Percentiles rank a stretch among this genome's conserved stretches.
These are phyloP conservation scores for Coemansia sp. DNA, from an alignment of 192 early-diverging fungal species.

Conservation along the genomic window DNA sequence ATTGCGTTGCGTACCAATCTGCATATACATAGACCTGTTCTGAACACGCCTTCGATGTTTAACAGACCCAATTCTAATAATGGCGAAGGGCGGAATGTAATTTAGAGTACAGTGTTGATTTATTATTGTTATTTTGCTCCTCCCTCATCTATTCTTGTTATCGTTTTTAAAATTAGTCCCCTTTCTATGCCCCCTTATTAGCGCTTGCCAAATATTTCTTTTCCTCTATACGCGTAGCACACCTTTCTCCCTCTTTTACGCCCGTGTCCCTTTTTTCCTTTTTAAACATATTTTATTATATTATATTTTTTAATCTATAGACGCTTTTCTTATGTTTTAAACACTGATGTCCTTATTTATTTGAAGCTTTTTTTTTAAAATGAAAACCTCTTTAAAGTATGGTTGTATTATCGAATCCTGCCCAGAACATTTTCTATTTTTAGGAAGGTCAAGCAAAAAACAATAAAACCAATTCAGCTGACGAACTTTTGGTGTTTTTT, in stretches of 20 bases:
- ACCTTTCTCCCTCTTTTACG: background rate
- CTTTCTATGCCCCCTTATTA: too few relatives aligned
- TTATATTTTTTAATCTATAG: background rate
- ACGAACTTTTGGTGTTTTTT: too few relatives aligned
- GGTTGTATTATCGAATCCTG: too few relatives aligned
- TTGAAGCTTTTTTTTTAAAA: background rate
- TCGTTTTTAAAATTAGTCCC: too few relatives aligned
- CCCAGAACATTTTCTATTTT: too few relatives aligned
- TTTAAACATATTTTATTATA: too few relatives aligned
- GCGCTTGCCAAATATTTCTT: background rate
- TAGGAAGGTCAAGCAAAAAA: too few relatives aligned
- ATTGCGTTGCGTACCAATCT: slow-evolving; percentile 42
- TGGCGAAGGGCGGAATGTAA: slow-evolving; percentile 5
- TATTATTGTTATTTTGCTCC: too few relatives aligned
- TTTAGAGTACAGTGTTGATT: background rate
- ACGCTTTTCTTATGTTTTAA: background rate
- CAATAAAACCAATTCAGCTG: too few relatives aligned
- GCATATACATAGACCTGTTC: slow-evolving; percentile 38
- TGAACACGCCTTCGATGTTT: slow-evolving; percentile 44
- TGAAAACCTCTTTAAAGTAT: background rate
- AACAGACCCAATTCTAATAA: slow-evolving; percentile 5
- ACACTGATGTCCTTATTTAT: background rate
- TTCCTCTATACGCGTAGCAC: slow-evolving; percentile 15
- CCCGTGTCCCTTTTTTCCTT: slow-evolving; percentile 1
- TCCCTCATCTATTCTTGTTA: too few relatives aligned